Percentiles rank a stretch among this genome's conserved stretches.
Evolutionary conservation across 257 asterid genomes (phyloP).

Genomic region (Forsythia viridissima): DNA sequence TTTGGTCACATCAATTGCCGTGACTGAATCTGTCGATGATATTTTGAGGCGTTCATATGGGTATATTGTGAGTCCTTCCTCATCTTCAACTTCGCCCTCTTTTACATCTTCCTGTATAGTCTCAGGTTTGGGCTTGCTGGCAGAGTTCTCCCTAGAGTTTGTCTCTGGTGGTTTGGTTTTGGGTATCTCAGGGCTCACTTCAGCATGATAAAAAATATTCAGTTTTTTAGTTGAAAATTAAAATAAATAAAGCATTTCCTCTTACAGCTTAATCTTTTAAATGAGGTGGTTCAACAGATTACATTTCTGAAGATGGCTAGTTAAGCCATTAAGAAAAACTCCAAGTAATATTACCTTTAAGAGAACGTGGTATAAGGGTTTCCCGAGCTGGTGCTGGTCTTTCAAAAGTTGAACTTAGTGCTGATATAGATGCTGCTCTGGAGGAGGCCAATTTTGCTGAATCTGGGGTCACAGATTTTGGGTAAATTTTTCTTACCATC

Average conservation of each 20-base stretch:
- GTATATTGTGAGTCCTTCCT: constrained; percentile 44
- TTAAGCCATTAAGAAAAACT: neutral
- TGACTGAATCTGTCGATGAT: constrained; percentile 49
- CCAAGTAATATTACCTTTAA: constrained; percentile 51
- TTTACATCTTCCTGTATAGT: constrained; percentile 81
- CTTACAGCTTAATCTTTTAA: neutral
- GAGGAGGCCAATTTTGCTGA: constrained; percentile 51
- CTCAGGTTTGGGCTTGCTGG: constrained; percentile 60
- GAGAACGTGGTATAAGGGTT: constrained; percentile 62
- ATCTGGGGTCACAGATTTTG: constrained; percentile 68
- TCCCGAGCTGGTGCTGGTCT: constrained; percentile 54
- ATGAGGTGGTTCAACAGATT: neutral
- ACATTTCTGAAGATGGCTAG: neutral
- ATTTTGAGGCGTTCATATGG: constrained; percentile 72
- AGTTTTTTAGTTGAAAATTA: neutral
- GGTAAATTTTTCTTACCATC: constrained; percentile 67
- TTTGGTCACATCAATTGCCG: constrained; percentile 68
- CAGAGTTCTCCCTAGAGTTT: constrained; percentile 46
- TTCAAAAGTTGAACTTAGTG: constrained; percentile 62
- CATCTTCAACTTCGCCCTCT: constrained; percentile 68
- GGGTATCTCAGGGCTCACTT: constrained; percentile 55
- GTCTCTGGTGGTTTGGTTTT: constrained; percentile 42
- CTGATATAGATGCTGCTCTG: constrained; percentile 79
- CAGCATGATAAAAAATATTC: constrained; percentile 11
- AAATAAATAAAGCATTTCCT: neutral